A percentile compares a stretch with the other conserved stretches of the same genome.
Evolutionary conservation across 1,284 basidiomycete species (phyloP).

Genomic region (Trametes hirsuta): DNA sequence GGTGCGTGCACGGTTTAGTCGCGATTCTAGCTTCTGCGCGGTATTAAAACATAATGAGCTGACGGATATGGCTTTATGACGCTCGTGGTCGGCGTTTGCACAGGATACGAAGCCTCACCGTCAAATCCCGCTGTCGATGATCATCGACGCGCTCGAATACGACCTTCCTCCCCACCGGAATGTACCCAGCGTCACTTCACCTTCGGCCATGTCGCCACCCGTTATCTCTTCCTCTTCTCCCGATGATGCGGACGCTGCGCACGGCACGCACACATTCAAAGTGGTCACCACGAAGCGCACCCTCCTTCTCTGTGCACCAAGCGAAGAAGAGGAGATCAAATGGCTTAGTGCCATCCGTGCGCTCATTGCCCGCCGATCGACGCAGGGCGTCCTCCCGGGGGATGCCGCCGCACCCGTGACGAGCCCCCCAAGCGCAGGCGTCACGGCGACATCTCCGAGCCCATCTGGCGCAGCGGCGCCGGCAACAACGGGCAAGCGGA

Average conservation of each 20-base stretch:
- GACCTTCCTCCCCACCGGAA: constrained; percentile 53
- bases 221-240: constrained; percentile 38
- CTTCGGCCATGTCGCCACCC: constrained; percentile 39
- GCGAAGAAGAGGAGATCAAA: constrained; percentile 97
- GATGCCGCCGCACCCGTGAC: constrained; percentile 18
- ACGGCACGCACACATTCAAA: constrained; percentile 82
- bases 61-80: constrained; percentile 15
- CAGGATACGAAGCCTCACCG: constrained; percentile 89
- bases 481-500: constrained; percentile 17
- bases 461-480: constrained; percentile 4
- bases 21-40: constrained; percentile 11
- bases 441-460: constrained; percentile 7
- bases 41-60: constrained; percentile 11
- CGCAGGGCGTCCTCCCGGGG: constrained; percentile 47
- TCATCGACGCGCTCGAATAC: constrained; percentile 94
- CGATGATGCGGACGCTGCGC: constrained; percentile 45
- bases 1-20: constrained; percentile 51
- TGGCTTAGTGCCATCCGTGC: constrained; percentile 96
- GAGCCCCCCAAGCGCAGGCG: constrained; percentile 5
- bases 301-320: constrained; percentile 89
- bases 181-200: constrained; percentile 32
- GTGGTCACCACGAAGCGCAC: constrained; percentile 95
- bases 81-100: constrained; percentile 2
- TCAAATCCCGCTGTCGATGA: constrained; percentile 81
- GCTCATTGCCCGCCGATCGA: constrained; percentile 76